Percentiles rank a stretch among this genome's conserved stretches.
phyloP scores from a whole-genome alignment of 129 eudicot species.

The Arctium minus region DNA sequence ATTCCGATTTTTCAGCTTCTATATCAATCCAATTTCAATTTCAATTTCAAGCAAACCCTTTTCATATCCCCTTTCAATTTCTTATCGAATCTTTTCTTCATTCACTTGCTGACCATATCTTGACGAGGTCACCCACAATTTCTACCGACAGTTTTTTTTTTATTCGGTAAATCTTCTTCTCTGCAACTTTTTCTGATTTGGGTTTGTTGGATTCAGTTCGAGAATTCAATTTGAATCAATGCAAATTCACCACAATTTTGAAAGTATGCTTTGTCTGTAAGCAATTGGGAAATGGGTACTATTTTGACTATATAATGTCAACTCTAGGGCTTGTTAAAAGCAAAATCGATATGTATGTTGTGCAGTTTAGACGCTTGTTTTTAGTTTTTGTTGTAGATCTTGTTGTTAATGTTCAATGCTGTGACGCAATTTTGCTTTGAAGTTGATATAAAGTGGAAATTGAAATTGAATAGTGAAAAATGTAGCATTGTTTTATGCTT shows the following conservation, averaged over 20 bases:
- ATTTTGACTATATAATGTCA: neutral
- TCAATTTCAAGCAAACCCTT: neutral
- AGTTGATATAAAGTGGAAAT: neutral
- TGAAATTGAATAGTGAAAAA: neutral
- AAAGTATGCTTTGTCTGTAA: constrained; percentile 9
- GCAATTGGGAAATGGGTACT: neutral
- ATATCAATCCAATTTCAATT: neutral
- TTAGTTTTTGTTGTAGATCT: neutral
- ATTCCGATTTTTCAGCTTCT: neutral
- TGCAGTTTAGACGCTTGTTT: neutral
- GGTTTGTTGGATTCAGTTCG: constrained; percentile 2
- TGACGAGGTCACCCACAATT: neutral
- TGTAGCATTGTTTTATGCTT: neutral
- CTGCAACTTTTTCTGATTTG: neutral
- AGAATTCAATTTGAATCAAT: neutral
- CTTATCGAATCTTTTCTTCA: constrained; percentile 11
- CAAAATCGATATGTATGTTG: neutral
- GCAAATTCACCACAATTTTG: neutral
- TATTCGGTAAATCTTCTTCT: constrained; percentile 7
- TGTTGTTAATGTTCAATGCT: neutral
- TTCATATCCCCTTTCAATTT: neutral
- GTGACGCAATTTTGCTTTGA: neutral
- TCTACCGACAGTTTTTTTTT: neutral
- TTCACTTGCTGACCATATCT: constrained; percentile 5
- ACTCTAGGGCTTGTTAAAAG: neutral